Evolutionary conservation across 2,329 filamentous ascomycete genomes (phyloP).

Genomic region (Hypomyces perniciosus): DNA sequence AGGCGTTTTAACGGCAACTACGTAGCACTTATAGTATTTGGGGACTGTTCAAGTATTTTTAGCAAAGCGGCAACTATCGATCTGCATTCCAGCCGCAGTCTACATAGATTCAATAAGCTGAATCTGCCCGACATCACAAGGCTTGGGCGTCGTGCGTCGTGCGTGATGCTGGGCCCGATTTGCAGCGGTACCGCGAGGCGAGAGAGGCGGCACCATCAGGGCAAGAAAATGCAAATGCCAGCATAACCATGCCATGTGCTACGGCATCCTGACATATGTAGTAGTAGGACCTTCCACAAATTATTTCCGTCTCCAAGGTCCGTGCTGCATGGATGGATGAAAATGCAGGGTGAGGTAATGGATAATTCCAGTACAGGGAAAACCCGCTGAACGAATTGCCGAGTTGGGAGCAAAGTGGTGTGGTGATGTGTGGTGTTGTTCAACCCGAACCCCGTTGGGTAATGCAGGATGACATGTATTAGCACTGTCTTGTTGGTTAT

Average conservation of each 20-base stretch:
- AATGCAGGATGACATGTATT: not conserved
- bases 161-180: not conserved
- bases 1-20: too few relatives aligned
- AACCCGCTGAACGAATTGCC: not conserved
- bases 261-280: too few relatives aligned
- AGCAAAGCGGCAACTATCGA: too few relatives aligned
- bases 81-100: too few relatives aligned
- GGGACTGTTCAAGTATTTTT: too few relatives aligned
- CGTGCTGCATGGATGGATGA: not conserved
- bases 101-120: too few relatives aligned
- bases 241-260: not conserved
- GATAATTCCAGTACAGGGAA: not conserved
- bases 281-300: not conserved
- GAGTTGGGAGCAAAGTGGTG: not conserved
- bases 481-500: not conserved
- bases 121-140: too few relatives aligned
- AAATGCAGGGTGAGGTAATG: not conserved
- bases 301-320: not conserved
- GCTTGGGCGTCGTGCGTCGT: too few relatives aligned
- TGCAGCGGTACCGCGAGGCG: not conserved
- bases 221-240: not conserved
- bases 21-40: too few relatives aligned
- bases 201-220: too few relatives aligned
- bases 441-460: not conserved
- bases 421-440: not conserved